A percentile compares a stretch with the other conserved stretches of the same genome.
phyloP scores from a whole-genome alignment of 345 rosid genomes.

The Brassica nigra region DNA sequence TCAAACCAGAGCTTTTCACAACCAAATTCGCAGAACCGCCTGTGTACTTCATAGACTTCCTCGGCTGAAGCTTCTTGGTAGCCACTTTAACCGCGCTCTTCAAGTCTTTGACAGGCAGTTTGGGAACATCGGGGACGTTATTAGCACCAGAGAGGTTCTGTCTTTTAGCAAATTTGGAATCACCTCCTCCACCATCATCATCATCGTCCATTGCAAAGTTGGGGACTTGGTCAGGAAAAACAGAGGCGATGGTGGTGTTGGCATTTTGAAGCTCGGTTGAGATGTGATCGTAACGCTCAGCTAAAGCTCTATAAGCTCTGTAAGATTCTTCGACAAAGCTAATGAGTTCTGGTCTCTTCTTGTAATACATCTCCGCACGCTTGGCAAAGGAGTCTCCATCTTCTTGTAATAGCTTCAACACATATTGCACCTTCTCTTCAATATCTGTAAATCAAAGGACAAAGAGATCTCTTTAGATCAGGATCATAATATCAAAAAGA shows the following conservation, averaged over 20 bases:
- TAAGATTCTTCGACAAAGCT: slow-evolving; percentile 81
- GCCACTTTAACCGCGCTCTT: slow-evolving; percentile 50
- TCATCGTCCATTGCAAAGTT: slow-evolving; percentile 77
- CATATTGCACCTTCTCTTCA: slow-evolving; percentile 76
- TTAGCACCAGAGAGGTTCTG: slow-evolving; percentile 32
- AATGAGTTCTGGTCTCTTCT: slow-evolving; percentile 90
- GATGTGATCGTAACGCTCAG: slow-evolving; percentile 87
- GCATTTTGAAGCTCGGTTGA: slow-evolving; percentile 96
- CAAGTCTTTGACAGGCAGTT: slow-evolving; percentile 60
- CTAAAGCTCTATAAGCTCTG: slow-evolving; percentile 85
- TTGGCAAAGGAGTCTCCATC: slow-evolving; percentile 97
- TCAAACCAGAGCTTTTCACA: slow-evolving; percentile 66
- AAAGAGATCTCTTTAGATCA: not conserved
- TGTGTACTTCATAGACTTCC: slow-evolving; percentile 45
- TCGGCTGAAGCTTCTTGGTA: slow-evolving; percentile 59
- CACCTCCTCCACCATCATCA: slow-evolving; percentile 25
- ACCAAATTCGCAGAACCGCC: slow-evolving; percentile 34
- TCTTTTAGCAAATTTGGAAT: slow-evolving; percentile 38
- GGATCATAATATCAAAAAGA: too few relatives aligned
- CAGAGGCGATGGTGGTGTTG: slow-evolving; percentile 86
- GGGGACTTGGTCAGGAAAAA: slow-evolving; percentile 83
- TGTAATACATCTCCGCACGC: slow-evolving; percentile 99
- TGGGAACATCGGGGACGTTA: slow-evolving; percentile 66
- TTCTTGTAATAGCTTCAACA: slow-evolving; percentile 74
- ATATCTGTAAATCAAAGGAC: slow-evolving; percentile 53